phyloP scores from a whole-genome alignment of 768 basidiomycete species.

The Punctularia strigosozonata region DNA sequence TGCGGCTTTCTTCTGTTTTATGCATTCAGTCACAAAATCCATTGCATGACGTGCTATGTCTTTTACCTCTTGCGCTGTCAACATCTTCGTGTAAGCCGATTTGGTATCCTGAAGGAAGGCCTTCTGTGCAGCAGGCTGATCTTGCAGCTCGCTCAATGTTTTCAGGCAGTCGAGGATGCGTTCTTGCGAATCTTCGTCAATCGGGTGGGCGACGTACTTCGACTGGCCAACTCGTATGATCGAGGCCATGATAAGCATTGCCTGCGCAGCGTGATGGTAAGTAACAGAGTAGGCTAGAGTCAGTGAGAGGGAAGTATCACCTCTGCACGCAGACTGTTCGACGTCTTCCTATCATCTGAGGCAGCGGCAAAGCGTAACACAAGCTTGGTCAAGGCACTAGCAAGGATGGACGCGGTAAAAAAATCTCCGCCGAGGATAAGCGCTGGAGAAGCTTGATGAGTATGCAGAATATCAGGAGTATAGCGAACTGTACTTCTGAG shows the following conservation, averaged over 20 bases:
- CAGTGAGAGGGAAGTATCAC: conserved; percentile 19
- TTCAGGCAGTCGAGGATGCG: conserved; percentile 94
- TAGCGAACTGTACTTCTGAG: conserved; percentile 43
- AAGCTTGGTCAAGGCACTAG: conserved; percentile 82
- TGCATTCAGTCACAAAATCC: neutral
- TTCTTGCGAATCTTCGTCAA: conserved; percentile 96
- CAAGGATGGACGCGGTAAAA: conserved; percentile 90
- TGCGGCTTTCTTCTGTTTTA: conserved; percentile 64
- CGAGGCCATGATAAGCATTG: conserved; percentile 97
- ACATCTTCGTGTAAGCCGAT: conserved; percentile 88
- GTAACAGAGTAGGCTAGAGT: neutral
- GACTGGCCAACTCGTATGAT: conserved; percentile 95
- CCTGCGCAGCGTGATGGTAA: conserved; percentile 25
- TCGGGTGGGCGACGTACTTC: conserved; percentile 86
- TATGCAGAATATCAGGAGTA: neutral
- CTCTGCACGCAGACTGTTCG: conserved; percentile 80
- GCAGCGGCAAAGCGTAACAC: conserved; percentile 62
- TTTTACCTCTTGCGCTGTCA: conserved; percentile 82
- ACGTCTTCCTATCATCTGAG: conserved; percentile 32
- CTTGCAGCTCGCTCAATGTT: conserved; percentile 72
- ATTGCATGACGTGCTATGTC: neutral
- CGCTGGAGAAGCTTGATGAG: conserved; percentile 27
- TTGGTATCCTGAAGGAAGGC: conserved; percentile 83
- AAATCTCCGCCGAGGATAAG: conserved; percentile 92
- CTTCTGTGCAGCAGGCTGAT: conserved; percentile 44